Base-by-base conservation (phyloP, 2,329 filamentous ascomycete genomes). In the Graphiopsis chlorocephala region DNA sequence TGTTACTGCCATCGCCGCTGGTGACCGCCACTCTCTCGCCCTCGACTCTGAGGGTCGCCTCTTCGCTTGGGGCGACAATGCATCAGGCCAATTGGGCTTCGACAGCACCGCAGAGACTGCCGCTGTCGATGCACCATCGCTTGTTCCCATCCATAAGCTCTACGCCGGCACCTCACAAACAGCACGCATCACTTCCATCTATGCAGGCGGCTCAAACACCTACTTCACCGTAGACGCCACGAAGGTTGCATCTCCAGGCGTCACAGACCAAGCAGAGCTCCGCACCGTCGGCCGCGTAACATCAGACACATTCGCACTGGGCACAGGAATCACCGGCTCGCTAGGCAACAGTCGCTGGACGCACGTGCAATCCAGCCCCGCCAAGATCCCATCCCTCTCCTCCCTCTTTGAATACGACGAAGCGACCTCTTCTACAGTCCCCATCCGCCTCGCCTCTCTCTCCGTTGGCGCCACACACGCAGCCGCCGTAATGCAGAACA, bases 51-150 rank as follows among this genome's bases (percentile, higher is more conserved):
- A 89, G 61, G 94, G 94, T 17, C 86, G 88, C 17, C 84, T 95
- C 17, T 97, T 95, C 76, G 84, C 88, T 7, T 98, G 96, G 79
- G 95, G 95, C 42, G 93, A 98, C 77, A 98, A 98, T 78, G 88
- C 88, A 0, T 86, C 87, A 50, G 95, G 95, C n/a, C 95, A 98
- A 77, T 84, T 98, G 3, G 94, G 94, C n/a, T 88, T 94, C 71
- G 87, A 92, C 59, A 86, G 85, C 61, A 87, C 87, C 57, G 75
- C 84, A 0, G 85, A 89, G 29, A 81, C 86, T 17, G 82, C 86
- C 8, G 85, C 80, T 64, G 81, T 90, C 26, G 90, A 94, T 68
- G 83, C 84, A 0, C 93, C 95, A 0, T 86, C 88, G 3, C 83
- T 88, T 6, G 76, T 98, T 2, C 85, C 91, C 0, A 84, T 91